These are phyloP conservation scores for Pseudogymnoascus sp. DNA, from an alignment of 2,329 filamentous ascomycete species.

Conservation along the genomic window DNA sequence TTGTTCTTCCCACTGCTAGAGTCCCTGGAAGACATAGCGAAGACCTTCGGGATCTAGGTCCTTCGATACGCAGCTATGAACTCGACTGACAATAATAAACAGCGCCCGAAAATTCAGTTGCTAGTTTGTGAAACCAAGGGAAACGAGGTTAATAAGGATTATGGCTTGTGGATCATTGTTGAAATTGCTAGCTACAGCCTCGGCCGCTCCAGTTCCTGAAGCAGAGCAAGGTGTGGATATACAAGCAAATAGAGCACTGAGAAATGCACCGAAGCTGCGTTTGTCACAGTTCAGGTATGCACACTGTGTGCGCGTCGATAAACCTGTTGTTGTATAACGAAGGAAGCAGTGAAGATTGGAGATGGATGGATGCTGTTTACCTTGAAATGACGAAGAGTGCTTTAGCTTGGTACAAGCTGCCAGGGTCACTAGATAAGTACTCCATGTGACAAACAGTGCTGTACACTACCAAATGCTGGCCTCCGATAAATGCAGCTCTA, in stretches of 20 bases:
- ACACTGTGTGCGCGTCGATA: background rate
- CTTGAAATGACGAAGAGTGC: slow-evolving; percentile 2
- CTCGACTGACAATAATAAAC: background rate
- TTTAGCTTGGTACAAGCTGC: slow-evolving; percentile 5
- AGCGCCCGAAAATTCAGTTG: background rate
- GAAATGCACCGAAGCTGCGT: background rate
- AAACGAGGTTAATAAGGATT: slow-evolving; percentile 1
- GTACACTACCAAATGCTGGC: background rate
- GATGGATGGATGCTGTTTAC: slow-evolving; percentile 7
- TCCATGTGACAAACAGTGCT: background rate
- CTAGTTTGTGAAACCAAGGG: background rate
- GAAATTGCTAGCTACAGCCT: slow-evolving; percentile 1
- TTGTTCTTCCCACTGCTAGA: background rate
- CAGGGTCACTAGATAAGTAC: background rate
- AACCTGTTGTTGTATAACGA: slow-evolving; percentile 2
- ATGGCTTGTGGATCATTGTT: slow-evolving; percentile 1
- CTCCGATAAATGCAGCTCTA: background rate
- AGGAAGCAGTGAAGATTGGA: background rate
- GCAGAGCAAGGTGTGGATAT: background rate
- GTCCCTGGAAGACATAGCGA: background rate
- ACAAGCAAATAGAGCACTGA: background rate
- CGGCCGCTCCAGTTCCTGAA: background rate
- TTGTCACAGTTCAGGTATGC: background rate
- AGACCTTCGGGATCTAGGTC: background rate
- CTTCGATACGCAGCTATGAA: background rate